Evolutionary conservation across 768 basidiomycete species (phyloP).

Genomic region (Tulasnella sp.): DNA sequence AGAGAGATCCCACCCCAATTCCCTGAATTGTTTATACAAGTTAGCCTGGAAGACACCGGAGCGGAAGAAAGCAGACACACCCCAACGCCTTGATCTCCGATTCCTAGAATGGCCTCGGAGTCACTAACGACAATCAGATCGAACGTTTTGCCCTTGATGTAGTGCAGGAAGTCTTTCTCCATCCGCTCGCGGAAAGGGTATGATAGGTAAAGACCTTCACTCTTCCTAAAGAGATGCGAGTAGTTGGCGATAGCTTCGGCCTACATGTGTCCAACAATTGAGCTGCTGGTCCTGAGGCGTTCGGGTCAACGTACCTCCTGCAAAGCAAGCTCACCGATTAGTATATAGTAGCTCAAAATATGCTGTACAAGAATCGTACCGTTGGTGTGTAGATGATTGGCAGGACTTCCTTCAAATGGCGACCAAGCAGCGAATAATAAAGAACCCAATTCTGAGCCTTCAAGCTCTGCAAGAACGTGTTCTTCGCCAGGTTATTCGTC

Average conservation of each 20-base stretch:
- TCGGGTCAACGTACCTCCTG: constrained; percentile 4
- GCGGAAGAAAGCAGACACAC: constrained; percentile 19
- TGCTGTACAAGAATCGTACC: not conserved
- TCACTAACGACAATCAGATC: constrained; percentile 78
- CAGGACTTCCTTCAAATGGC: constrained; percentile 50
- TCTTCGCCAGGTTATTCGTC: constrained; percentile 42
- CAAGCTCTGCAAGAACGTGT: constrained; percentile 58
- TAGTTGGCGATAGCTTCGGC: constrained; percentile 76
- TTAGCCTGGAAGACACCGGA: not conserved
- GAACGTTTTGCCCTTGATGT: constrained; percentile 47
- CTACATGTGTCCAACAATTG: constrained; percentile 26
- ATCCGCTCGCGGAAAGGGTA: constrained; percentile 51
- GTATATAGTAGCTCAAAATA: not conserved
- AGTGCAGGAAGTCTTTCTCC: constrained; percentile 66
- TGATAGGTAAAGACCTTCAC: constrained; percentile 65
- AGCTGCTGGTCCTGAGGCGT: not conserved
- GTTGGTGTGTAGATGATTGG: constrained; percentile 78
- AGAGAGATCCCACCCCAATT: constrained; percentile 25
- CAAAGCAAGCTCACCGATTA: not conserved
- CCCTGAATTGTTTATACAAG: constrained; percentile 20
- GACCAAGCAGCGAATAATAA: constrained; percentile 55
- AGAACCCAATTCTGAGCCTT: constrained; percentile 75
- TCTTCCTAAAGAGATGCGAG: constrained; percentile 69
- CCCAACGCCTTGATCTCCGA: constrained; percentile 63
- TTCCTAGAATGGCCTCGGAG: constrained; percentile 75